phyloP scores from a whole-genome alignment of 345 rosid species.

The rapeseed (Brassica napus) region Da-Ae NC_063449.1:20940501-20941000 shows the following conservation, averaged over 20 bases:
- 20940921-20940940: constrained; percentile 48
- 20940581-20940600: not conserved
- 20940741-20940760: constrained; percentile 61
- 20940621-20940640: not conserved
- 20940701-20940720: constrained; percentile 55
- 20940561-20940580: not conserved
- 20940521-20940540: not conserved
- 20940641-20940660: not conserved
- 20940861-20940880: constrained; percentile 76
- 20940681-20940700: constrained; percentile 37
- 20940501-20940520: not conserved
- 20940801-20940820: not conserved
- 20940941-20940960: constrained; percentile 70
- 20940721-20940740: constrained; percentile 53
- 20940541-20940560: not conserved
- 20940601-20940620: not conserved
- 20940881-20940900: constrained; percentile 42
- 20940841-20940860: constrained; percentile 8
- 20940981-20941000: not conserved
- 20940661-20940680: not conserved
- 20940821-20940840: not conserved
- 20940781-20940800: constrained; percentile 43
- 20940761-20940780: constrained; percentile 44
- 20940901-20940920: constrained; percentile 71
- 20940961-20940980: constrained; percentile 54